Conservation (phyloP, 768 basidiomycete genomes). For the Kwoniella mangroviensis region DNA sequence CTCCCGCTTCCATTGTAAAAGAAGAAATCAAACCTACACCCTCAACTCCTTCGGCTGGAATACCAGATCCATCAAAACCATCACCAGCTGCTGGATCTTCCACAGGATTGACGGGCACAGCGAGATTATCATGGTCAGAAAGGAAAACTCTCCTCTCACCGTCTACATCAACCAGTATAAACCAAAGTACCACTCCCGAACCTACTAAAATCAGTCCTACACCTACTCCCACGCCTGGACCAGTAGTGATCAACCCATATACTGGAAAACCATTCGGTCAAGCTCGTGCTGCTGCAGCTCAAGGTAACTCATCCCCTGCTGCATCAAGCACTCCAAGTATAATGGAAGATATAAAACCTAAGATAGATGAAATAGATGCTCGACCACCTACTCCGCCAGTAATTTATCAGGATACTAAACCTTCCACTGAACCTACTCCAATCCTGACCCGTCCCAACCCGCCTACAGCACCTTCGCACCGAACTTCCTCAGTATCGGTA, state of each 20-base stretch:
- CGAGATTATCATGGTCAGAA: conserved; percentile 43
- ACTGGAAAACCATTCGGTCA: conserved; percentile 14
- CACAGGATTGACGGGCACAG: neutral
- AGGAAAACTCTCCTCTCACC: conserved; percentile 25
- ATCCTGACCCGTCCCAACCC: neutral
- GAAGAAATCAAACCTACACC: conserved; percentile 8
- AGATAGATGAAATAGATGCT: conserved; percentile 3
- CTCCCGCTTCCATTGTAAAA: neutral
- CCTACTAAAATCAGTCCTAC: conserved; percentile 8
- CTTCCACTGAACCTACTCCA: neutral
- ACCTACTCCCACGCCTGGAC: neutral
- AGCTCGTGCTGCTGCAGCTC: conserved; percentile 7
- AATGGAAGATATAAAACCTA: conserved; percentile 12
- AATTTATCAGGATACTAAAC: conserved; percentile 8
- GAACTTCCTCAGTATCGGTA: neutral
- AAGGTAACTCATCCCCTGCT: conserved; percentile 6
- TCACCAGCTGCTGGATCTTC: conserved; percentile 6
- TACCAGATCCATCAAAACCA: neutral
- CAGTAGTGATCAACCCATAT: conserved; percentile 12
- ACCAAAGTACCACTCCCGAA: conserved; percentile 7
- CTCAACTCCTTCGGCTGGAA: neutral
- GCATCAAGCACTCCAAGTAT: neutral
- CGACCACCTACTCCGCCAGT: conserved; percentile 13
- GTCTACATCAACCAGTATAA: conserved; percentile 8
- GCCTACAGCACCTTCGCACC: neutral